Evolutionary conservation across 257 asterid species (phyloP), one percentile per base, ranked within the genome.

Genomic region (Ajuga chamaepitys): DNA sequence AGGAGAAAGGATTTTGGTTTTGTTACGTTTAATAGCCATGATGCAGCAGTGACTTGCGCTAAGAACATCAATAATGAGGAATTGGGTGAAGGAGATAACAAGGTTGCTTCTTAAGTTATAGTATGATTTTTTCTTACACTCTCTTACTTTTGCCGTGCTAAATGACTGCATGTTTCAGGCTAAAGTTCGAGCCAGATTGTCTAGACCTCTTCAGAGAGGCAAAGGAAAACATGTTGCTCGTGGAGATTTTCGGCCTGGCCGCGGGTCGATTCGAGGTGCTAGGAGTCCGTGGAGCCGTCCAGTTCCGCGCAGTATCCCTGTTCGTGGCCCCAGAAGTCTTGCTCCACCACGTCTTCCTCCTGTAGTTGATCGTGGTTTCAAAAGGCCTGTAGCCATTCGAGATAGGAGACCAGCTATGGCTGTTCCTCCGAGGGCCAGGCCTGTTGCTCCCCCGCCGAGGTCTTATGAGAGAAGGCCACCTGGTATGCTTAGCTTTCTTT

Each of bases 1-100:
- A 86, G 88, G 87, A 83, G 99, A 78, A 94, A 83, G 78, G 99
- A 94, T 77, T 94, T 94, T 65, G 99, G 99, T 64, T 94, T 94
- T 58, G 98, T 94, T 22, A 83, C 95, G 4, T 94, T 94, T 68
- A 91, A 78, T 71, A 72, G 84, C 62, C 99, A 94, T 66, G 98
- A 94, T 61, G 89, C 96, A 32, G 99, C 98, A 13, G 88, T 90
- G 28, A 78, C 81, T 47, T 94, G 99, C 63, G 96, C 96, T 41
- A 91, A 91, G 82, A 73, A 82, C 75, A 94, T 94, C 74, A 90
- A 94, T 70, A 94, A 94, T 30, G 93, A 85, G 67, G 95, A 88
- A 64, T 62, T 94, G 86, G 96, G 98, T 55, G 98, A 87, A 84
- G 96, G 95, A 47, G 85, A 83, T 67, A 71, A 67, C 65, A 94